Conservation (phyloP, 2,329 filamentous ascomycete species). For the Aphanoascus verrucosus region DNA sequence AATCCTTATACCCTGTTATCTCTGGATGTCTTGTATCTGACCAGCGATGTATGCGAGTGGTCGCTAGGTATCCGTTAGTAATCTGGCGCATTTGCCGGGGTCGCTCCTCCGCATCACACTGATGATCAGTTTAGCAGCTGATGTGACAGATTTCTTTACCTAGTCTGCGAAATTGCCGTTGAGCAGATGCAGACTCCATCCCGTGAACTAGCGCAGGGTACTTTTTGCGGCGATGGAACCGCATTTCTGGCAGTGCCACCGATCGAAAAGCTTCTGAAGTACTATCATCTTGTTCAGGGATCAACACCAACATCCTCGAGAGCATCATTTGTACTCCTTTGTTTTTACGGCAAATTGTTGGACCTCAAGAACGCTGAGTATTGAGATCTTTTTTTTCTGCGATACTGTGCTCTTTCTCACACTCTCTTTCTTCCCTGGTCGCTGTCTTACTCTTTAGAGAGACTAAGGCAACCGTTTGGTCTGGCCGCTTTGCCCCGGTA, state of each 20-base stretch:
- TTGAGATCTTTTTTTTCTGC: not conserved
- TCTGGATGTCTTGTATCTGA: not conserved
- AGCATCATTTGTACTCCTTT: constrained; percentile 7
- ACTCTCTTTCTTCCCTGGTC: not conserved
- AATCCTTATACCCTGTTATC: constrained; percentile 3
- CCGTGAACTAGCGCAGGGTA: constrained; percentile 10
- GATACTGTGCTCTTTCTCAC: constrained; percentile 2
- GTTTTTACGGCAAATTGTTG: constrained; percentile 3
- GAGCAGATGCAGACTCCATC: constrained; percentile 8
- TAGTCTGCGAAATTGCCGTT: not conserved
- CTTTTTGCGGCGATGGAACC: constrained; percentile 4
- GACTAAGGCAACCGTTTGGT: not conserved
- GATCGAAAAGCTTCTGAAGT: not conserved
- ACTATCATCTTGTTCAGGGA: constrained; percentile 6
- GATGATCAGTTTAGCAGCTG: constrained; percentile 6
- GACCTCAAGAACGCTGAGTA: constrained; percentile 7
- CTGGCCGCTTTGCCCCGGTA: not conserved
- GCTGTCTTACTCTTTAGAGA: not conserved
- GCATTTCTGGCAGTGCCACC: constrained; percentile 9
- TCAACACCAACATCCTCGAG: constrained; percentile 8
- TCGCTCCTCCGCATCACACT: constrained; percentile 7
- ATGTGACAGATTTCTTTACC: constrained; percentile 9
- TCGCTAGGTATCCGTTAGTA: not conserved
- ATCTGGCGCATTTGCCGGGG: constrained; percentile 7
- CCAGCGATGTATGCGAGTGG: not conserved